A percentile compares a stretch with the other conserved stretches of the same genome.
phyloP scores from a whole-genome alignment of 2,329 filamentous ascomycete genomes.

The Coniochaeta hoffmannii region DNA sequence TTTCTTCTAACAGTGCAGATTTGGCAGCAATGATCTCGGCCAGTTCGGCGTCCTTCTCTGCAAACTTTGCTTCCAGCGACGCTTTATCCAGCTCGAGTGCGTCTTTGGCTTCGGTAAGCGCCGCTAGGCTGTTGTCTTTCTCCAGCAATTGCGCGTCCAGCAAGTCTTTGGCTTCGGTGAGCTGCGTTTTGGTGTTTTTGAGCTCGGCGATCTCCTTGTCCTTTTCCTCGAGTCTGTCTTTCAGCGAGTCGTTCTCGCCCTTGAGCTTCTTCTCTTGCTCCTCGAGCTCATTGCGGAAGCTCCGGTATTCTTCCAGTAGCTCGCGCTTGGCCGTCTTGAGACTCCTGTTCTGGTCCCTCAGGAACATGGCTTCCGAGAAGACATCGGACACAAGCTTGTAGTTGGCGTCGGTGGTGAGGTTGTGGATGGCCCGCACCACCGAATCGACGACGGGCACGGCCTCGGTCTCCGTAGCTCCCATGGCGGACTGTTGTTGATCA shows the following conservation, averaged over 20 bases:
- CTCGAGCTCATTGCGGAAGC: conserved; percentile 24
- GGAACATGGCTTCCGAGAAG: conserved; percentile 23
- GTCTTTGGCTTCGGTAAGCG: conserved; percentile 10
- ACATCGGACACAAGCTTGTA: conserved; percentile 25
- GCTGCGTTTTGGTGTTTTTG: conserved; percentile 10
- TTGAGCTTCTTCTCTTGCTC: conserved; percentile 16
- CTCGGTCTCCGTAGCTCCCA: not conserved
- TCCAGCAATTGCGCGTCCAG: not conserved
- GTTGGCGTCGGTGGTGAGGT: conserved; percentile 23
- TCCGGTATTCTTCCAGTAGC: conserved; percentile 24
- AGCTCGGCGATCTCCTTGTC: conserved; percentile 17
- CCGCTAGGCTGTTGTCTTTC: not conserved
- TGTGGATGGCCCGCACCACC: conserved; percentile 24
- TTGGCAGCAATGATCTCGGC: not conserved
- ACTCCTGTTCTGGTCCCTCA: conserved; percentile 23
- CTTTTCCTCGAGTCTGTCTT: conserved; percentile 16
- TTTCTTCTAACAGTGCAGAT: not conserved
- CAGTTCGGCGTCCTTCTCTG: not conserved
- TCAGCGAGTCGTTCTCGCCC: conserved; percentile 18
- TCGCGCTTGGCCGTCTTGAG: conserved; percentile 21
- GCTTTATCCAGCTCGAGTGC: conserved; percentile 17
- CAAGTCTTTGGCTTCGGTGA: conserved; percentile 2
- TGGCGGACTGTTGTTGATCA: not conserved
- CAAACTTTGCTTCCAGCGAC: conserved; percentile 8
- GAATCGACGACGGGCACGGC: conserved; percentile 17